A percentile compares a stretch with the other conserved stretches of the same genome.
Conservation (phyloP, 768 basidiomycete genomes). For the Boletus rufocinnamomeus region DNA sequence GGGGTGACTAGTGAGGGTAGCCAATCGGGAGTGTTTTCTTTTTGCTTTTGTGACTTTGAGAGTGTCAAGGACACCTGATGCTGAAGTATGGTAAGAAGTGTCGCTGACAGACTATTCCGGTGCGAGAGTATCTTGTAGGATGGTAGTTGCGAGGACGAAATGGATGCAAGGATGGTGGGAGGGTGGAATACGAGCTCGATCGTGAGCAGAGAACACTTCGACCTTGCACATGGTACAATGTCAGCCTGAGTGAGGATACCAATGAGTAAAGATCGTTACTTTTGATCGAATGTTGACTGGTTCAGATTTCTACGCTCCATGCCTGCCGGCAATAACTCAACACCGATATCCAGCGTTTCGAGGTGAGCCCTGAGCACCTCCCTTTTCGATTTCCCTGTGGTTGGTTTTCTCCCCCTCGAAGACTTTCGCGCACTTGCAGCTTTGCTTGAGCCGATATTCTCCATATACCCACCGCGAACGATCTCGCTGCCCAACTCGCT, state of each 20-base stretch:
- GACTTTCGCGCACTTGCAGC: conserved; percentile 18
- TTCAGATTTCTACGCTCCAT: conserved; percentile 81
- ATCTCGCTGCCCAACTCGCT: conserved; percentile 74
- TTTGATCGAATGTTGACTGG: conserved; percentile 81
- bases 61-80: conserved; percentile 37
- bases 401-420: conserved; percentile 32
- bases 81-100: conserved; percentile 55
- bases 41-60: conserved; percentile 43
- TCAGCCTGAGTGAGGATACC: conserved; percentile 17
- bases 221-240: conserved; percentile 44
- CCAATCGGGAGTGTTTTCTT: conserved; percentile 57
- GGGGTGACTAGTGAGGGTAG: conserved; percentile 51
- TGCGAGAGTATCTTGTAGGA: conserved; percentile 64
- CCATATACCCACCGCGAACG: conserved; percentile 55
- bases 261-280: conserved; percentile 48
- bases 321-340: conserved; percentile 76
- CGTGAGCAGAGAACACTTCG: conserved; percentile 66
- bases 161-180: conserved; percentile 46
- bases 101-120: conserved; percentile 49
- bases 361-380: conserved; percentile 71
- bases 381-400: conserved; percentile 50
- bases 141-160: conserved; percentile 37
- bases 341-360: conserved; percentile 63
- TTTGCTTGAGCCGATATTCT: conserved; percentile 24
- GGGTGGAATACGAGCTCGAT: conserved; percentile 71